phyloP scores from a whole-genome alignment of 2,329 filamentous ascomycete genomes.

The Rutstroemia sydowiana region DNA sequence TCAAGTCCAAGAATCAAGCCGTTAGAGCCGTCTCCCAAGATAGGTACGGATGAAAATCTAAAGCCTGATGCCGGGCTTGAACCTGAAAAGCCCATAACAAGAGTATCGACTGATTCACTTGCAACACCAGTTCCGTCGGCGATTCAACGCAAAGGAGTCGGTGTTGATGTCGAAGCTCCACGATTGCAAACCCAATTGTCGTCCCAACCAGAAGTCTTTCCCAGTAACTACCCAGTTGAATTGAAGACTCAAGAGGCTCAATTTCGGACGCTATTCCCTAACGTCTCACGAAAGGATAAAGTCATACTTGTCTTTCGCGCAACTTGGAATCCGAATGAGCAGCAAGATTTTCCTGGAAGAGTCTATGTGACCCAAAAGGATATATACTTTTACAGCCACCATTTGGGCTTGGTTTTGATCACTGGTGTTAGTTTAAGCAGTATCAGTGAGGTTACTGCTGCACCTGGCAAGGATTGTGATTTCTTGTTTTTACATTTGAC shows the following conservation, averaged over 20 bases:
- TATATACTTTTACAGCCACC: slow-evolving; percentile 94
- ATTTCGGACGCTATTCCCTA: slow-evolving; percentile 85
- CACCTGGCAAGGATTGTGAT: slow-evolving; percentile 84
- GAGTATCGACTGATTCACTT: slow-evolving; percentile 20
- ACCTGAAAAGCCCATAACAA: slow-evolving; percentile 14
- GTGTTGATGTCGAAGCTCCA: slow-evolving; percentile 33
- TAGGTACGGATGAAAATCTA: slow-evolving; percentile 23
- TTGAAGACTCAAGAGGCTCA: slow-evolving; percentile 84
- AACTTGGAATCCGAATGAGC: slow-evolving; percentile 70
- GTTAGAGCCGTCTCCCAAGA: slow-evolving; percentile 22
- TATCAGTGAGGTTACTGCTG: slow-evolving; percentile 83
- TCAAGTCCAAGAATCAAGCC: slow-evolving; percentile 22
- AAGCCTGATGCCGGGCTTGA: slow-evolving; percentile 22
- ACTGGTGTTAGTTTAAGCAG: slow-evolving; percentile 66
- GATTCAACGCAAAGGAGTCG: slow-evolving; percentile 25
- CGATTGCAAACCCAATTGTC: slow-evolving; percentile 16
- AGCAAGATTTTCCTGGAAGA: slow-evolving; percentile 72
- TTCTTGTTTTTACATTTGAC: slow-evolving; percentile 76
- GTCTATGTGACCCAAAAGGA: slow-evolving; percentile 82
- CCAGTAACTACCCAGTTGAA: slow-evolving; percentile 69
- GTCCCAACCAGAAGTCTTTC: slow-evolving; percentile 46
- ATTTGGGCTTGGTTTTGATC: slow-evolving; percentile 82
- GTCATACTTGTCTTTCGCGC: slow-evolving; percentile 88
- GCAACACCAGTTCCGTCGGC: slow-evolving; percentile 5
- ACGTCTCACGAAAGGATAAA: slow-evolving; percentile 68